Evolutionary conservation across 139 green algal species (phyloP).

Genomic region (Chlorella ohadii): DNA sequence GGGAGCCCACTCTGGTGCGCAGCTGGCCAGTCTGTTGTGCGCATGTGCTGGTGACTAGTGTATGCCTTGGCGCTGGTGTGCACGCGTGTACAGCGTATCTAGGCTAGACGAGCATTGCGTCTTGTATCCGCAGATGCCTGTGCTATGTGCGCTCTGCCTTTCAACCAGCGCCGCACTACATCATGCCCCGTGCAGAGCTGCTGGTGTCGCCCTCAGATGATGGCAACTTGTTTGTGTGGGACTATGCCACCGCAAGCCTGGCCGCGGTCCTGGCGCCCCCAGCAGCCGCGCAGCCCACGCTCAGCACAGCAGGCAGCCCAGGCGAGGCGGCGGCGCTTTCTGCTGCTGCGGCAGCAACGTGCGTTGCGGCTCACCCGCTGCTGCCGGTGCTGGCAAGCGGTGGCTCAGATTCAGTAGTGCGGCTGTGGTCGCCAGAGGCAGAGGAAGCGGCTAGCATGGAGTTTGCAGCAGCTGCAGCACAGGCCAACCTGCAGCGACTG

Average conservation of each 20-base stretch:
- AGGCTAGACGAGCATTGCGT: too few relatives aligned
- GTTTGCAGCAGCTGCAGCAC: background rate
- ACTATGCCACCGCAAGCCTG: constrained; percentile 48
- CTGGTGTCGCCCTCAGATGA: constrained; percentile 72
- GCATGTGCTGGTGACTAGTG: too few relatives aligned
- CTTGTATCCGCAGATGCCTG: too few relatives aligned
- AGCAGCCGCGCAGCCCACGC: background rate
- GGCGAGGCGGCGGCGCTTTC: background rate
- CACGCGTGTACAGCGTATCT: too few relatives aligned
- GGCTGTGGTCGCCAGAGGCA: constrained; percentile 63
- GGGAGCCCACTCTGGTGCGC: background rate
- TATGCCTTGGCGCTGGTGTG: too few relatives aligned
- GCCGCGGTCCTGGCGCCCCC: constrained; percentile 24
- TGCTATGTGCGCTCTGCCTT: too few relatives aligned
- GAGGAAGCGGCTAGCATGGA: background rate
- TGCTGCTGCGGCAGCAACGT: background rate
- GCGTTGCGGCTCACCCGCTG: constrained; percentile 27
- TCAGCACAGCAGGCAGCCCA: background rate
- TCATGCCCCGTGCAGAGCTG: constrained; percentile 36
- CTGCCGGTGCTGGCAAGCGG: constrained; percentile 58
- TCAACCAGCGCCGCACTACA: too few relatives aligned
- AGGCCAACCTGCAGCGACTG: constrained; percentile 13
- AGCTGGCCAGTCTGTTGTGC: too few relatives aligned
- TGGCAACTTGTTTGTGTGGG: constrained; percentile 77
- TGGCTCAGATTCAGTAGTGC: constrained; percentile 48